phyloP scores from a whole-genome alignment of 2,329 filamentous ascomycete genomes.

The Teratosphaeria destructans region DNA sequence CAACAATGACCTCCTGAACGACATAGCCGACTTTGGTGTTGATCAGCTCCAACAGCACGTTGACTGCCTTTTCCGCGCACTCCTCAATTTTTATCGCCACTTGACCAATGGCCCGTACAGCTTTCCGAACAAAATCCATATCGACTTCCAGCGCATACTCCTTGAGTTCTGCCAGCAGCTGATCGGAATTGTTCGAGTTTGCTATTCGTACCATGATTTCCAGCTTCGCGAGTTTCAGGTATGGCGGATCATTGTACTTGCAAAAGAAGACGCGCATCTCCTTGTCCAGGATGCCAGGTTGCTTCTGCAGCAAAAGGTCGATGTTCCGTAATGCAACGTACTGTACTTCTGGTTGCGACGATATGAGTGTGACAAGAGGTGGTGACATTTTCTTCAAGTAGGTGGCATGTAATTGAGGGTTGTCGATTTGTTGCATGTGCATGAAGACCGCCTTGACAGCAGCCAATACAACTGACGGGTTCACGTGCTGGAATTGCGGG shows the following conservation, averaged over 20 bases:
- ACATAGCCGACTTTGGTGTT: slow-evolving; percentile 98
- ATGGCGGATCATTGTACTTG: slow-evolving; percentile 98
- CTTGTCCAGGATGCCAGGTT: slow-evolving; percentile 93
- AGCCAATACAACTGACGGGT: slow-evolving; percentile 91
- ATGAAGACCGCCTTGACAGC: slow-evolving; percentile 96
- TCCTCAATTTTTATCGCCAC: slow-evolving; percentile 97
- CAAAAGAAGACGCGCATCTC: slow-evolving; percentile 98
- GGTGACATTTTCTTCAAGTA: slow-evolving; percentile 99
- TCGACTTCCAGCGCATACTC: slow-evolving; percentile 97
- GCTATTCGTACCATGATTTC: slow-evolving; percentile 99
- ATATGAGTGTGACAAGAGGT: slow-evolving; percentile 87
- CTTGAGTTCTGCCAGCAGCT: slow-evolving; percentile 85
- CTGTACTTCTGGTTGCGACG: slow-evolving; percentile 91
- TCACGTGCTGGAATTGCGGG: slow-evolving; percentile 97
- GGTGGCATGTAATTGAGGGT: slow-evolving; percentile 64
- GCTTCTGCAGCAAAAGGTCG: slow-evolving; percentile 86
- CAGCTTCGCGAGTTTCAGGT: slow-evolving; percentile 93
- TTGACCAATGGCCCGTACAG: slow-evolving; percentile 92
- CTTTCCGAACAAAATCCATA: slow-evolving; percentile 94
- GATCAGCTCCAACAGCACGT: slow-evolving; percentile 84
- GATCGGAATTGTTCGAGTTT: slow-evolving; percentile 92
- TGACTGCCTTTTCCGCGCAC: slow-evolving; percentile 90
- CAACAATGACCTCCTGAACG: slow-evolving; percentile 95
- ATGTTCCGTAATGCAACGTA: slow-evolving; percentile 96
- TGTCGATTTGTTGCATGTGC: slow-evolving; percentile 74